These are phyloP conservation scores for Hapsidospora chrysogenum DNA, from an alignment of 495 filamentous ascomycete species.

Conservation along the genomic window DNA sequence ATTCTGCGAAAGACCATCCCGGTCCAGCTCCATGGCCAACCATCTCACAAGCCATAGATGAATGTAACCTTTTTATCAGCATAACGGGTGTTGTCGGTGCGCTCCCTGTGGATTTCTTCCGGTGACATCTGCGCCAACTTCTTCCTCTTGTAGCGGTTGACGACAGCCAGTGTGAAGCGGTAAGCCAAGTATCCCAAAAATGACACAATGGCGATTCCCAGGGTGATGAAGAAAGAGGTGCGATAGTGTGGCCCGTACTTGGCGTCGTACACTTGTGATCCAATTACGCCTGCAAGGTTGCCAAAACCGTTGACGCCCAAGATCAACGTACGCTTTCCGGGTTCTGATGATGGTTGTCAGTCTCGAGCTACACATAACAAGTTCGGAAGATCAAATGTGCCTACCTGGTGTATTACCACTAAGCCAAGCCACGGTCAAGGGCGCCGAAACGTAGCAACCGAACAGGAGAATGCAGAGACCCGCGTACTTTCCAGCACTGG, in stretches of 20 bases:
- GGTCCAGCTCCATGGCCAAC: no score
- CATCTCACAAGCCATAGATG: constrained; percentile 4
- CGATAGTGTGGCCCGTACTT: constrained; percentile 23
- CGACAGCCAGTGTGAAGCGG: constrained; percentile 6
- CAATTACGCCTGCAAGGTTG: constrained; percentile 34
- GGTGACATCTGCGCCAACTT: constrained; percentile 2
- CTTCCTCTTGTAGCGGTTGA: constrained; percentile 8
- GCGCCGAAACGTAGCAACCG: constrained; percentile 35
- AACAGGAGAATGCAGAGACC: constrained; percentile 35
- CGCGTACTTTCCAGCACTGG: constrained; percentile 22
- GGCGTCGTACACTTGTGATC: constrained; percentile 21
- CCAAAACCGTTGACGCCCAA: constrained; percentile 42
- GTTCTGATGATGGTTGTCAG: constrained; percentile 11
- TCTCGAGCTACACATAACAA: not conserved
- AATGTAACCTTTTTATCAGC: constrained; percentile 4
- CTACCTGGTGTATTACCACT: constrained; percentile 28
- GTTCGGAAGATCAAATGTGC: not conserved
- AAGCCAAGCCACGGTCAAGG: constrained; percentile 41
- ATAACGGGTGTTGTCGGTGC: constrained; percentile 3
- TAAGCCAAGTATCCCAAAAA: constrained; percentile 22
- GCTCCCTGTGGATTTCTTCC: constrained; percentile 2
- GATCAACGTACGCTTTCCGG: constrained; percentile 34
- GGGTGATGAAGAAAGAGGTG: constrained; percentile 22
- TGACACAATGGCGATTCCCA: constrained; percentile 17
- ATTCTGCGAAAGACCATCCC: no score